Evolutionary conservation across 2,329 filamentous ascomycete species (phyloP), one percentile per base, ranked within the genome.

Genomic region (Fusarium sambucinum): DNA sequence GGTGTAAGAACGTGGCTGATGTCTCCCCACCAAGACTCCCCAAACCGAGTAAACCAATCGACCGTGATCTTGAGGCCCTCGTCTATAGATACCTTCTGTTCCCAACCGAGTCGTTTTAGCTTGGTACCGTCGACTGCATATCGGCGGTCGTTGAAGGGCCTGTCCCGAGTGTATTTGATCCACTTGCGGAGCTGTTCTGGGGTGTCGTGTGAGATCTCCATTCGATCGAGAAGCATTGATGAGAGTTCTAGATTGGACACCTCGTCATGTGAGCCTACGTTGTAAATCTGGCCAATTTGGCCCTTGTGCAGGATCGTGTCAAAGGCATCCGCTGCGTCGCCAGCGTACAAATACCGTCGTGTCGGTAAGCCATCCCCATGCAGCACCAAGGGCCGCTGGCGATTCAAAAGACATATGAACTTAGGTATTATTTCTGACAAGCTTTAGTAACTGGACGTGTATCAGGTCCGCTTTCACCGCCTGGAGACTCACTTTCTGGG

Each of bases 241-340:
- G 91, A 92, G 8, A 95, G 83, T 4, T 89, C 84, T 19, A 91
- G 81, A 76, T 94, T 94, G 68, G 90, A 92, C 46, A 94, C 86
- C 76, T 94, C 92, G 76, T 94, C 90, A 63, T 86, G 85, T 0
- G 92, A 94, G 44, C 90, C 90, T 12, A 96, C 90, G 69, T 96
- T 96, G 83, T 96, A 96, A 63, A 92, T 87, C 73, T 94, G 90
- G 2, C 92, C 92, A 33, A 92, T 82, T 50, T 85, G 81, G 21
- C 92, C 92, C 73, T 88, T 89, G 83, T 96, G 92, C 25, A 96
- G 84, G 73, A 96, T 93, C 1, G 91, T 93, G 80, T 96, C 92
- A 73, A 95, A 91, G 3, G 92, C 92, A 74, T 95, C 91, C 6
- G 90, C 90, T 3, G 92, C 92, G 75, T 96, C 92, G 11, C 89